phyloP scores from a whole-genome alignment of 78 protist species.

The Dictyostelium discoideum region DNA sequence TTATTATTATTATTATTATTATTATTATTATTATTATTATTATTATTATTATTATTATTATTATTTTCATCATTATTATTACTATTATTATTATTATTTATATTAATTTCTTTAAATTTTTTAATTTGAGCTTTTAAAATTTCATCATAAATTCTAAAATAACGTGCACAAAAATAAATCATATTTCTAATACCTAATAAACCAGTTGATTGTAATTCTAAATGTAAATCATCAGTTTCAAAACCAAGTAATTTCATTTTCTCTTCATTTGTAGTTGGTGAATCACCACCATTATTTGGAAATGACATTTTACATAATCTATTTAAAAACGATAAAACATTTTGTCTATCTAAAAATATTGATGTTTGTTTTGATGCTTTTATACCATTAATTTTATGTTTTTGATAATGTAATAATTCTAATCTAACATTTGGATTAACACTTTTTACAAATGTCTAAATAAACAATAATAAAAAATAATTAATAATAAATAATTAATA shows the following conservation, averaged over 20 bases:
- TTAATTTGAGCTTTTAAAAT: constrained; percentile 40
- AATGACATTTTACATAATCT: constrained; percentile 74
- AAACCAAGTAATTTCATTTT: constrained; percentile 47
- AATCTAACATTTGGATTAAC: constrained; percentile 60
- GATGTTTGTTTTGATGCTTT: constrained; percentile 39
- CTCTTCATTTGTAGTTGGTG: not conserved
- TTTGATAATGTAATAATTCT: constrained; percentile 72
- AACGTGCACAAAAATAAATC: constrained; percentile 74
- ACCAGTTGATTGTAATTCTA: constrained; percentile 37
- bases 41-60: no score
- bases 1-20: no score
- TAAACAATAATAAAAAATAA: not conserved
- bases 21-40: no score
- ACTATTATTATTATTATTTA: no score
- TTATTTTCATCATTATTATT: no score
- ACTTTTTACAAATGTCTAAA: constrained; percentile 46
- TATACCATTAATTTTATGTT: constrained; percentile 37
- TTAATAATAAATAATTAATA: not conserved
- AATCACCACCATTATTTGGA: not conserved
- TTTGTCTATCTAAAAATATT: not conserved
- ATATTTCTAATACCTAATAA: constrained; percentile 49
- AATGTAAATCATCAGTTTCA: not conserved
- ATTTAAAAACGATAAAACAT: constrained; percentile 10
- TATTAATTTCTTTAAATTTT: not conserved
- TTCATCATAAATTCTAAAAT: constrained; percentile 54